Evolutionary conservation across 1,139 yeast genomes (phyloP).

Genomic region (Kodamaea derodonti): DNA sequence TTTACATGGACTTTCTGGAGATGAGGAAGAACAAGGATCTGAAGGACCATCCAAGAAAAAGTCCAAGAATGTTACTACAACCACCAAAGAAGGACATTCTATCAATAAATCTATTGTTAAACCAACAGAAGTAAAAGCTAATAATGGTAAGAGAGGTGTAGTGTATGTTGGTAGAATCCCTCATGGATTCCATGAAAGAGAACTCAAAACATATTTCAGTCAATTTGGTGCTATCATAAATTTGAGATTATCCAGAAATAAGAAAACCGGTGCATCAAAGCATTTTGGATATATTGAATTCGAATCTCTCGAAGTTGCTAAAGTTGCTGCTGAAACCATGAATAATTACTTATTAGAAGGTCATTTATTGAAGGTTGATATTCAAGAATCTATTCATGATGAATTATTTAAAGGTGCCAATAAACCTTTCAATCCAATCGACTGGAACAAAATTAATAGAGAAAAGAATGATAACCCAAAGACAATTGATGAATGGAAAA

Average conservation of each 20-base stretch:
- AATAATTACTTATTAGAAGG: conserved; percentile 87
- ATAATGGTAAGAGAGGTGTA: conserved; percentile 49
- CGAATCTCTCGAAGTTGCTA: conserved; percentile 68
- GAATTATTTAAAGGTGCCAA: conserved; percentile 54
- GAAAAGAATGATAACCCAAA: conserved; percentile 56
- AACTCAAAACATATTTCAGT: conserved; percentile 72
- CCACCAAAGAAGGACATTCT: conserved; percentile 16
- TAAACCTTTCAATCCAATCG: conserved; percentile 55
- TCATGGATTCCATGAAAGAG: conserved; percentile 83
- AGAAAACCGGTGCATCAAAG: conserved; percentile 85
- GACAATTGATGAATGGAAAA: conserved; percentile 56
- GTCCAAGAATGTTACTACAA: conserved; percentile 11
- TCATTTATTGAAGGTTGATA: conserved; percentile 69
- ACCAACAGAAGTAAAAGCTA: conserved; percentile 19
- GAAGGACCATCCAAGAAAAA: conserved; percentile 9
- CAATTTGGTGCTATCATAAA: conserved; percentile 86
- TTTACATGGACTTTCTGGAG: conserved; percentile 21
- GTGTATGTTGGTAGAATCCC: conserved; percentile 91
- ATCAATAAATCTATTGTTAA: conserved; percentile 19
- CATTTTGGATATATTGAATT: conserved; percentile 93
- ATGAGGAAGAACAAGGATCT: conserved; percentile 16
- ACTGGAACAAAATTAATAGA: conserved; percentile 56
- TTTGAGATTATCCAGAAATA: conserved; percentile 80
- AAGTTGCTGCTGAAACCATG: conserved; percentile 91
- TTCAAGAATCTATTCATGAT: conserved; percentile 41